These are phyloP conservation scores for Fraxinus sp. DNA, from an alignment of 305 asterid genomes.

Conservation along the genomic window DNA sequence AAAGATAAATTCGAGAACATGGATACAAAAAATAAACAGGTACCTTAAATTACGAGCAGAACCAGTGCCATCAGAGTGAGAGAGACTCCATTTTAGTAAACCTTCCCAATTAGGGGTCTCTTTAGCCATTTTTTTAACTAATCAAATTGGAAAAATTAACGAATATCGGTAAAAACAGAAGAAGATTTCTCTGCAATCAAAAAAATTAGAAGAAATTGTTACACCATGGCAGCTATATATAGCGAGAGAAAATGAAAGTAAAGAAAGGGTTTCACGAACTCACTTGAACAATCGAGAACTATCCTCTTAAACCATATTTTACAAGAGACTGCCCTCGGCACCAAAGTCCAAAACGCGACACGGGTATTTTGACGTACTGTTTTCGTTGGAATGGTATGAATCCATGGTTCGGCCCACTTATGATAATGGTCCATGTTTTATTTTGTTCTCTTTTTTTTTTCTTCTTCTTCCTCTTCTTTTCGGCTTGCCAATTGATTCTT, in stretches of 20 bases:
- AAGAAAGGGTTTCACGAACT: constrained; percentile 24
- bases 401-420: neutral
- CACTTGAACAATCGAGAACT: constrained; percentile 34
- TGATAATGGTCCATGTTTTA: neutral
- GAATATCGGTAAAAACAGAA: neutral
- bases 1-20: neutral
- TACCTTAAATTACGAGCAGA: constrained; percentile 65
- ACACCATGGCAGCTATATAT: neutral
- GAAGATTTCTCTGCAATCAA: neutral
- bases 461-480: too few relatives aligned
- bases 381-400: neutral
- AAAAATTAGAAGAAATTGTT: neutral
- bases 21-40: neutral
- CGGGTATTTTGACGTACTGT: neutral
- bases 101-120: constrained; percentile 93
- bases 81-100: constrained; percentile 86
- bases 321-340: neutral
- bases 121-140: constrained; percentile 46
- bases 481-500: too few relatives aligned
- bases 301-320: neutral
- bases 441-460: too few relatives aligned
- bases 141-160: neutral
- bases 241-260: neutral
- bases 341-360: neutral
- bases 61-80: too few relatives aligned